phyloP scores from a whole-genome alignment of 139 green algal species.

The Coccomyxa sp. region DNA sequence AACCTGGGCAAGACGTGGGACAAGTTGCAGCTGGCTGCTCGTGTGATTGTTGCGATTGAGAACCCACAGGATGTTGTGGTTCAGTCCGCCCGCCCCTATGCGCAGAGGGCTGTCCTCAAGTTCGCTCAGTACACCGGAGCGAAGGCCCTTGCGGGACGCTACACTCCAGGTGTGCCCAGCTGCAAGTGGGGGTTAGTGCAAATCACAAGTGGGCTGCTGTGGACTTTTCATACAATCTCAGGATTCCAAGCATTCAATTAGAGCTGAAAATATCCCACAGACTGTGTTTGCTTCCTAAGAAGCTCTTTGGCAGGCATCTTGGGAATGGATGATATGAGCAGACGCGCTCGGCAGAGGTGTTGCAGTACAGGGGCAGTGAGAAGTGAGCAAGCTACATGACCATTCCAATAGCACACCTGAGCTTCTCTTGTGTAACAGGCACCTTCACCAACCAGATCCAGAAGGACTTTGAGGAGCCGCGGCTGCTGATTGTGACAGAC shows the following conservation, averaged over 20 bases:
- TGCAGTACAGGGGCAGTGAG: no score
- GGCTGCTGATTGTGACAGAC: conserved; percentile 95
- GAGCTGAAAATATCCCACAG: no score
- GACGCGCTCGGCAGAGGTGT: no score
- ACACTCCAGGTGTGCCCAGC: conserved; percentile 83
- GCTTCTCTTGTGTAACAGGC: conserved; percentile 25
- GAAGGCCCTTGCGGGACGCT: conserved; percentile 90
- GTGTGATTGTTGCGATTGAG: conserved; percentile 98
- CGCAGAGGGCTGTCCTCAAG: conserved; percentile 97
- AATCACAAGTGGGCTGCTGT: no score
- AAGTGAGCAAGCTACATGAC: no score
- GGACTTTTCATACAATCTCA: no score
- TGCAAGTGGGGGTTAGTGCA: neutral
- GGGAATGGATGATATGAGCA: no score
- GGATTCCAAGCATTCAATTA: no score
- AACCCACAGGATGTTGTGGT: conserved; percentile 85
- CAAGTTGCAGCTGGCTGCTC: conserved; percentile 97
- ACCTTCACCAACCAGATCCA: conserved; percentile 99
- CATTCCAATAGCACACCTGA: no score
- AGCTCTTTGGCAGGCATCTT: no score
- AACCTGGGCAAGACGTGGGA: conserved; percentile 99
- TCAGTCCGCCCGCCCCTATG: conserved; percentile 87
- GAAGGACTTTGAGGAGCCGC: conserved; percentile 95
- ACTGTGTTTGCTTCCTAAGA: no score
- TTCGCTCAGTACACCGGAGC: conserved; percentile 96